Evolutionary conservation across 495 filamentous ascomycete species (phyloP).

Genomic region (Durotheca rogersii): DNA sequence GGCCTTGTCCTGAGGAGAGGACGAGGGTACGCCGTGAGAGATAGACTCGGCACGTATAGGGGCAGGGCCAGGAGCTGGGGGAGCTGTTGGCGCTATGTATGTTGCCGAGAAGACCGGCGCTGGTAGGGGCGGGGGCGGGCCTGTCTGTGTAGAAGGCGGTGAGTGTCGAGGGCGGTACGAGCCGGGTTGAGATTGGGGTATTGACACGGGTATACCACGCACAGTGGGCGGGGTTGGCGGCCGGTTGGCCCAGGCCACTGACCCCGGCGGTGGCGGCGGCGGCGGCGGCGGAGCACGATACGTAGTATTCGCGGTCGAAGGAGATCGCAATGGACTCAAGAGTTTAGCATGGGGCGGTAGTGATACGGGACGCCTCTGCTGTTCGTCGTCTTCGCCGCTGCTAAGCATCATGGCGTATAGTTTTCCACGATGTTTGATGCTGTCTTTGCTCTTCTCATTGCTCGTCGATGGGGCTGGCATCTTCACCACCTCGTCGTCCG

Average conservation of each 20-base stretch:
- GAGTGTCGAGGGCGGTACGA: too few species aligned
- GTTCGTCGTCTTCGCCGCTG: slow-evolving; percentile 9
- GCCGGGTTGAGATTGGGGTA: slow-evolving; percentile 2
- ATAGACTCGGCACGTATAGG: background rate
- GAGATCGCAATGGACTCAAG: slow-evolving; percentile 1
- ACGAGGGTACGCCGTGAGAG: background rate
- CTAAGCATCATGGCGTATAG: background rate
- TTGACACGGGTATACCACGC: background rate
- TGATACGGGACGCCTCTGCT: background rate
- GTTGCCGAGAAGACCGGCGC: background rate
- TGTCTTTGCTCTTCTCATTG: slow-evolving; percentile 25
- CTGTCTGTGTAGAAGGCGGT: too few species aligned
- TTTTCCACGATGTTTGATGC: slow-evolving; percentile 11
- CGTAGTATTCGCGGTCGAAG: background rate
- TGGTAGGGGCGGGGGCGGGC: slow-evolving; percentile 2
- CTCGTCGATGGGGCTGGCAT: slow-evolving; percentile 18
- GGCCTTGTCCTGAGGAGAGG: background rate
- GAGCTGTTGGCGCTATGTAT: background rate
- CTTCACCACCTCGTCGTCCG: slow-evolving; percentile 33
- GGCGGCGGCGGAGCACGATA: slow-evolving; percentile 21
- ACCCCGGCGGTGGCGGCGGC: too few species aligned
- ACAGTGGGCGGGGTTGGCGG: slow-evolving; percentile 13
- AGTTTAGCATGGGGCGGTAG: background rate
- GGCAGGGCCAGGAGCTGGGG: background rate
- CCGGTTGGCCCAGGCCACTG: slow-evolving; percentile 7